Evolutionary conservation across 1,139 yeast genomes (phyloP).

Genomic region (Geotrichum siamense): DNA sequence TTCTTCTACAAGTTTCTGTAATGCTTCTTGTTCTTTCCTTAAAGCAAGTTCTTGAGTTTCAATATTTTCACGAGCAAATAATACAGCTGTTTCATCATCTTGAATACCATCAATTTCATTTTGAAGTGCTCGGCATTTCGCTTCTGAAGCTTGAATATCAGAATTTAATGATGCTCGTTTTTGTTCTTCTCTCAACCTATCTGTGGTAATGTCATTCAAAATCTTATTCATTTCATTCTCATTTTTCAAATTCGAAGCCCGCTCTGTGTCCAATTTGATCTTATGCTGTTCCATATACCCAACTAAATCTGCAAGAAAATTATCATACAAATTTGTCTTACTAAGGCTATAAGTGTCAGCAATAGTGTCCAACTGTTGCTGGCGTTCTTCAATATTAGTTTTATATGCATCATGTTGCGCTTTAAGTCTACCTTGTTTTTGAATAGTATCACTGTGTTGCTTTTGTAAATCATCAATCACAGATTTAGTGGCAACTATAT

Average conservation of each 20-base stretch:
- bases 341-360: constrained; percentile 8
- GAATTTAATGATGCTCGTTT: constrained; percentile 37
- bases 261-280: constrained; percentile 11
- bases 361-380: constrained; percentile 12
- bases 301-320: constrained; percentile 1
- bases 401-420: constrained; percentile 42
- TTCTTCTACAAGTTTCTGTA: constrained; percentile 33
- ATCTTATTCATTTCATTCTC: constrained; percentile 25
- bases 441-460: constrained; percentile 40
- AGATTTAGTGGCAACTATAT: constrained; percentile 6
- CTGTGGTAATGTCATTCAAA: constrained; percentile 33
- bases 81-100: constrained; percentile 40
- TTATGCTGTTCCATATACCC: constrained; percentile 1
- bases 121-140: constrained; percentile 35
- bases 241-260: constrained; percentile 12
- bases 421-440: constrained; percentile 52
- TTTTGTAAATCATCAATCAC: constrained; percentile 17
- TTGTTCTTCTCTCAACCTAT: constrained; percentile 40
- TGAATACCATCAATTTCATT: constrained; percentile 36
- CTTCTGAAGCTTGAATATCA: constrained; percentile 34
- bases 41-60: constrained; percentile 35
- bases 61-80: constrained; percentile 37
- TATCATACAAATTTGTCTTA: neutral
- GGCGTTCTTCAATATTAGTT: constrained; percentile 28
- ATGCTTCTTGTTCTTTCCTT: constrained; percentile 9